Base-by-base conservation (phyloP, 306 rosid genomes). In the Myrica gale region DNA sequence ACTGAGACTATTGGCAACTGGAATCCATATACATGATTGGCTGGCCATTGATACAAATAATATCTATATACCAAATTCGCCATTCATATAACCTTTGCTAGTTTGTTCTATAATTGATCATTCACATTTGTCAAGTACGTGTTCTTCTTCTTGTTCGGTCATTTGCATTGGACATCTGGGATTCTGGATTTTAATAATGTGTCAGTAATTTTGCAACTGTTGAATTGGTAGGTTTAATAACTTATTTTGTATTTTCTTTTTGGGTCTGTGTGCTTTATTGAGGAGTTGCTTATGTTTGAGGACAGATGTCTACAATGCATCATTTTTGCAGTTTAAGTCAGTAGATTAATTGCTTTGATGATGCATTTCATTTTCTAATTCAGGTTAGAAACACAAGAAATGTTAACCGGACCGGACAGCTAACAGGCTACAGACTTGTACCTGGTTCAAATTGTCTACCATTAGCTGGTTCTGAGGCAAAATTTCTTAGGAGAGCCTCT, bases 381-480 rank as follows among this genome's bases (percentile, higher is more conserved):
- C 50, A 89, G 96, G 90, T 88, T 20, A 82, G 96, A 84, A 89
- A 91, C 93, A 91, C 96, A 42, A 87, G 96, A 76, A 87, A 86
- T 13, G 97, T 83, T 72, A 91, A 87, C 83, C 85, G 93, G 58
- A 91, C 93, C 0, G 97, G 97, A 63, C 86, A 91, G 80, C 87
- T 89, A 46, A 91, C 97, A 1, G 97, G 93, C 20, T 91, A 75
- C 89, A 87, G 76, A 87, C 87, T 91, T 63, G 93, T 91, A 42
- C 97, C 97, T 62, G 97, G 93, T 74, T 86, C 97, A 74, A 91
- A 91, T 73, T 91, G 97, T 74, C 77, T 91, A 73, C 97, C 93
- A 50, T 79, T 91, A 71, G 97, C 97, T 68, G 90, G 97, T 51
- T 81, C 92, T 60, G 97, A 91, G 85, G 97, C 93, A 74, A 91